A percentile compares a stretch with the other conserved stretches of the same genome.
Conservation (phyloP, 2,329 filamentous ascomycete genomes). For the Neofusicoccum sp. region DNA sequence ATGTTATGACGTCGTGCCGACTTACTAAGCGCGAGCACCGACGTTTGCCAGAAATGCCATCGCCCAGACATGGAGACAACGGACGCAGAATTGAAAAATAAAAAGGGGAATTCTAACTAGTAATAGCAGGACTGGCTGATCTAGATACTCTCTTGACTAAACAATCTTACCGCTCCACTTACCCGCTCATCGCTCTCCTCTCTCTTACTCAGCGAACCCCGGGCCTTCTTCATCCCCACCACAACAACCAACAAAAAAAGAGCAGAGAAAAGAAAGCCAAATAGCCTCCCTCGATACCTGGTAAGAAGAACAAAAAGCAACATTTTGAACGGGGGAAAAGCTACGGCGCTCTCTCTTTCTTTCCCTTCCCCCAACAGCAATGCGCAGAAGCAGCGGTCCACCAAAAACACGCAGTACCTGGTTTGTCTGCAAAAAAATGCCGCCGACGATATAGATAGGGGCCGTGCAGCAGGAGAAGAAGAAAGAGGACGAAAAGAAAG, state of each 20-base stretch:
- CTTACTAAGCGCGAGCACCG: too few species aligned
- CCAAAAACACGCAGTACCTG: background rate
- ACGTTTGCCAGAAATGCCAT: too few species aligned
- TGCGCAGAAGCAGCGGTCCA: background rate
- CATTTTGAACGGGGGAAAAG: background rate
- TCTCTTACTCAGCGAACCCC: background rate
- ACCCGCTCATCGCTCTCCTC: background rate
- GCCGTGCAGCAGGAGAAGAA: background rate
- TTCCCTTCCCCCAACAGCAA: background rate
- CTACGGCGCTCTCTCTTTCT: background rate
- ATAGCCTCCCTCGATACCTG: conserved; percentile 4
- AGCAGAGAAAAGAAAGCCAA: background rate
- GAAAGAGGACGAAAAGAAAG: background rate
- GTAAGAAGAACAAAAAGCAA: background rate
- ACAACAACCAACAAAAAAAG: conserved; percentile 2
- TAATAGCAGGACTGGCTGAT: background rate
- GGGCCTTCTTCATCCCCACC: background rate
- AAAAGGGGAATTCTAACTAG: background rate
- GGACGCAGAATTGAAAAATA: background rate
- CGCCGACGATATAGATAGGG: background rate
- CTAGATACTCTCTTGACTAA: background rate
- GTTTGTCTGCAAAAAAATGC: conserved; percentile 3
- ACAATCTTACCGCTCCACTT: background rate
- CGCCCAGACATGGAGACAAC: too few species aligned
- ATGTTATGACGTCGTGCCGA: too few species aligned